These are phyloP conservation scores for Cyanidium caldarium DNA, from an alignment of 23 red algal genomes.

Conservation along the genomic window DNA sequence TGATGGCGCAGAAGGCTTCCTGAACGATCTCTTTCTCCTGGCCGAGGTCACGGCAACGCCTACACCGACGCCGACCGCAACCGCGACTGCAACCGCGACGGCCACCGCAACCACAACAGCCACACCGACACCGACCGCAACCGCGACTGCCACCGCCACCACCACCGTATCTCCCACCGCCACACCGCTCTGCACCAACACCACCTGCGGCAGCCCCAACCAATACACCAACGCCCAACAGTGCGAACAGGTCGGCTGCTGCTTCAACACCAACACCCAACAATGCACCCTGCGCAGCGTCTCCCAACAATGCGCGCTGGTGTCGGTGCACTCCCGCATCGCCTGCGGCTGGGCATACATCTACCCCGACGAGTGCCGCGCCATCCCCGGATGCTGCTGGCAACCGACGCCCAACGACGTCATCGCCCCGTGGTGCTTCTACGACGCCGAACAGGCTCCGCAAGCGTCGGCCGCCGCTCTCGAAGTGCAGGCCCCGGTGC, in stretches of 20 bases:
- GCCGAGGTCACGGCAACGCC: not conserved
- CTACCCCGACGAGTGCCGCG: conserved; percentile 2
- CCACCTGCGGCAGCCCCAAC: not conserved
- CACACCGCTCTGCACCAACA: conserved; percentile 1
- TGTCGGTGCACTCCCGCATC: not conserved
- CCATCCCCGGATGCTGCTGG: conserved; percentile 8
- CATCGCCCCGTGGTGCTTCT: conserved; percentile 3
- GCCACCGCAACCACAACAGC: not conserved
- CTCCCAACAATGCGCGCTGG: not conserved
- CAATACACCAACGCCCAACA: conserved; percentile 1
- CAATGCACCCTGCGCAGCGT: conserved; percentile 4
- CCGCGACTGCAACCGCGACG: not conserved
- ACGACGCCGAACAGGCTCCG: not conserved
- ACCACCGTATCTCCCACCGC: not conserved
- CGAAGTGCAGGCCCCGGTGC: not conserved
- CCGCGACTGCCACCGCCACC: not conserved
- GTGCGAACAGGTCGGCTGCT: not conserved
- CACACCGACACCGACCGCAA: not conserved
- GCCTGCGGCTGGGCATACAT: conserved; percentile 5
- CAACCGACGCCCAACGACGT: not conserved
- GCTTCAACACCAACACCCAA: not conserved
- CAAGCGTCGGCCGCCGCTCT: not conserved
- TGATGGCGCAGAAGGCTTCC: not conserved
- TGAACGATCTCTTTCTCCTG: conserved; percentile 1
- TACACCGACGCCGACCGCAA: not conserved